Base-by-base conservation (phyloP, 139 green algal genomes). In the Closterium sp. region DNA sequence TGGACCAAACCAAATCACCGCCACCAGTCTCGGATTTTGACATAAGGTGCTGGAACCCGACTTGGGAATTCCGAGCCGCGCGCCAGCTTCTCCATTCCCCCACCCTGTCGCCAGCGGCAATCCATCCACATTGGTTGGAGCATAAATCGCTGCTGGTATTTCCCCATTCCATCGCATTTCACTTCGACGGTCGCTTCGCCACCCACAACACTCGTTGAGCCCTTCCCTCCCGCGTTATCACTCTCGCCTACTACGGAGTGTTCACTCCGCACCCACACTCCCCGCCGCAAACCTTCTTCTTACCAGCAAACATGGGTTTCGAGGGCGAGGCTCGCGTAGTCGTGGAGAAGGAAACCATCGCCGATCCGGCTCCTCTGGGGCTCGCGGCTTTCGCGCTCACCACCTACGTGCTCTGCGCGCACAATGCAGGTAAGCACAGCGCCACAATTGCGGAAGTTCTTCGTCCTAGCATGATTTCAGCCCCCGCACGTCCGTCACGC, bases 301-400 rank as follows among this genome's bases (percentile, higher is more conserved):
- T 79, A 79, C 62, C 62, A 79, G 62, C 62, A 79, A 24, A 22
- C 17, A 79, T 79, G 62, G 62, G 62, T 79, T 79, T 79, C 62
- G 62, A 79, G 62, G 62, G 62, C 62, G 62, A 79, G 62, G 62
- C 62, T 79, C 62, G 62, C 62, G 88, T 90, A 10, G 38, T 84
- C n/a, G 88, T 90, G 19, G 29, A 70, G 28, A 90, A 84, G 29
- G 88, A 90, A 17, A 84, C 70, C 32, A 34, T 93, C 4, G 86
- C 86, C 85, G 87, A 93, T 38, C 90, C 90, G 13, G 90, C 86
- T 28, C 86, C 90, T 28, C 87, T 93, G 90, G 90, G 90, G 27
- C 87, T 93, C 4, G 90, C 90, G 30, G 28, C 90, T n/a, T 93
- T 93, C 86, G 90, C 90, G 28, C 29, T 92, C 87, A 93, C 90